phyloP scores from a whole-genome alignment of 2,329 filamentous ascomycete genomes.

The Xylariaceae sp. region DNA sequence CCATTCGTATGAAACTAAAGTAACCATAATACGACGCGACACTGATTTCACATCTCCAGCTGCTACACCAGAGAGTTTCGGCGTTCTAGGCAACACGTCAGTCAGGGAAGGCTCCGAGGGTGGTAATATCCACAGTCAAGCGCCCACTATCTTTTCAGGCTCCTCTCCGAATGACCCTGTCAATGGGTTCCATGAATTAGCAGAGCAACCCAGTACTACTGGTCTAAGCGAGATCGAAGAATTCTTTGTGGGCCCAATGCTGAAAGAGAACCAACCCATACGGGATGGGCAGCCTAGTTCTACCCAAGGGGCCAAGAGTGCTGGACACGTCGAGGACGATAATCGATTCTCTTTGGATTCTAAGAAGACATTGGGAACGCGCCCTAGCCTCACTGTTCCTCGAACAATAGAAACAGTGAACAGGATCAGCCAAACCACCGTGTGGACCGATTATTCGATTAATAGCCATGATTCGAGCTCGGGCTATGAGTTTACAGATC shows the following conservation, averaged over 20 bases:
- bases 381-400: conserved; percentile 47
- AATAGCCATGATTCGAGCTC: conserved; percentile 46
- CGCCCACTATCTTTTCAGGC: conserved; percentile 4
- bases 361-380: conserved; percentile 34
- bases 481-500: conserved; percentile 27
- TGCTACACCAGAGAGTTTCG: conserved; percentile 9
- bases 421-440: conserved; percentile 51
- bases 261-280: conserved; percentile 21
- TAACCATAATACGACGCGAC: conserved; percentile 47
- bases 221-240: conserved; percentile 29
- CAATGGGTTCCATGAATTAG: conserved; percentile 19
- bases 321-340: neutral
- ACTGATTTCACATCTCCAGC: conserved; percentile 32
- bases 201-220: conserved; percentile 21
- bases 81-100: conserved; percentile 1
- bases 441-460: conserved; percentile 59
- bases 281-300: conserved; percentile 13
- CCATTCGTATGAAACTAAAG: conserved; percentile 42
- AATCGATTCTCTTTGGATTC: conserved; percentile 27
- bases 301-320: conserved; percentile 8
- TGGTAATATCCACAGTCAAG: conserved; percentile 11
- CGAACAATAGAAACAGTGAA: conserved; percentile 40
- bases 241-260: conserved; percentile 29
- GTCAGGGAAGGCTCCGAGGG: conserved; percentile 10
- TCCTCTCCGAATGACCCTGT: neutral